Base-by-base conservation (phyloP, 106 monocot species). In the Dactylorhiza incarnata region DNA sequence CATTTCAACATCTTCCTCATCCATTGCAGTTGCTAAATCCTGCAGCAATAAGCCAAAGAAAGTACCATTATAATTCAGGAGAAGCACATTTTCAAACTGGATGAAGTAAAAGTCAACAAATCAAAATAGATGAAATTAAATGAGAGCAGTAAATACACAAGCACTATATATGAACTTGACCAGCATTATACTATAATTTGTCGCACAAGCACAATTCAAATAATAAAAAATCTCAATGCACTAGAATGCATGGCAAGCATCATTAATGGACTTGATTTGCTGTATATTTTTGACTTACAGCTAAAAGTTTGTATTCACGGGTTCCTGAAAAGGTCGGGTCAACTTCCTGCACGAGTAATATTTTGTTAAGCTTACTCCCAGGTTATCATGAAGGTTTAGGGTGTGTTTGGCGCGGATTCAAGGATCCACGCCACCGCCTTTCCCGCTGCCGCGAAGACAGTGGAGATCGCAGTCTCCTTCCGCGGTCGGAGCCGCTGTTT, bases 1-100 rank as follows among this genome's bases (percentile, higher is more conserved):
- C 67, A 88, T 90, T 22, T 11, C 82, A 78, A 92, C 80, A 79
- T 95, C 95, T 81, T 84, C 95, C 75, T 95, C 95, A 73, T 95
- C 95, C 72, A 90, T 75, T 48, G 95, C 70, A 80, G 85, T 79
- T n/a, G 92, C 87, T 79, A 92, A 82, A 83, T 95, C 89, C 95
- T 92, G 87, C 71, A 45, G 65, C 23, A 78, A 25, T 66, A 49
- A 80, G 37, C 37, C 37, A 37, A 37, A 37, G 37, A 3, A 3
- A 37, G 37, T 37, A 37, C 37, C 37, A 37, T 37, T 37, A 37
- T 37, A 37, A 3, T 37, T 3, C 37, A 37, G 37, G 37, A 37
- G 37, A 37, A 37, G 37, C 37, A 37, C 37, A 37, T 37, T 37
- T 37, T 37, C 37, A 37, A 37, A 37, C 3, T 37, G 37, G 3